Conservation (phyloP, 805 yeast species). For the Scheffersomyces lignosus region DNA sequence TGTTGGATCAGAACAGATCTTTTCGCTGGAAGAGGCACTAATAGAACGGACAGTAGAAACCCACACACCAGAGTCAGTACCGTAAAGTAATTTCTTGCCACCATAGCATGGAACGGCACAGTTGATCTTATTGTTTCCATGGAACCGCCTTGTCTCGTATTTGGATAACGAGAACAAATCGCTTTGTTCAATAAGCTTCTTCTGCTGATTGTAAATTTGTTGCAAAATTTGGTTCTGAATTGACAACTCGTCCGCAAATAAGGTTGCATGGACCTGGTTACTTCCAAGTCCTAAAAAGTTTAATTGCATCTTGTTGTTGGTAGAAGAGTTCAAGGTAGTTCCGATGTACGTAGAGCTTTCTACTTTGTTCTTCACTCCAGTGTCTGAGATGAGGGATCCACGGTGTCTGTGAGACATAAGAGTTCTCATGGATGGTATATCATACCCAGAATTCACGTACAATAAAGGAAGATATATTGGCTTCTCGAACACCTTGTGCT, state of each 20-base stretch:
- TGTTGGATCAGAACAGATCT: slow-evolving; percentile 67
- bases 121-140: slow-evolving; percentile 71
- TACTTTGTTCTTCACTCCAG: slow-evolving; percentile 25
- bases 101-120: slow-evolving; percentile 95
- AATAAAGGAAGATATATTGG: slow-evolving; percentile 81
- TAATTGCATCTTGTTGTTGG: slow-evolving; percentile 44
- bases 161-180: slow-evolving; percentile 80
- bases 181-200: slow-evolving; percentile 63
- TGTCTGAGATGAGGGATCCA: slow-evolving; percentile 39
- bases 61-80: slow-evolving; percentile 90
- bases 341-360: slow-evolving; percentile 29
- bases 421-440: slow-evolving; percentile 59
- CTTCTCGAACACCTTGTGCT: slow-evolving; percentile 84
- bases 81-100: slow-evolving; percentile 85
- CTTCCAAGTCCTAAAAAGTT: slow-evolving; percentile 55
- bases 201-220: slow-evolving; percentile 78
- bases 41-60: slow-evolving; percentile 68
- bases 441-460: slow-evolving; percentile 75
- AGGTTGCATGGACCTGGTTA: slow-evolving; percentile 53
- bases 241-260: slow-evolving; percentile 52
- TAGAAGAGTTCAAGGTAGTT: slow-evolving; percentile 20
- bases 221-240: slow-evolving; percentile 81
- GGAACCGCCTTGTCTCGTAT: slow-evolving; percentile 74
- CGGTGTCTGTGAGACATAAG: slow-evolving; percentile 36
- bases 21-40: slow-evolving; percentile 47